Percentiles rank a stretch among this genome's conserved stretches.
phyloP scores from a whole-genome alignment of 2,329 filamentous ascomycete genomes.

The Tolypocladium sp. region DNA sequence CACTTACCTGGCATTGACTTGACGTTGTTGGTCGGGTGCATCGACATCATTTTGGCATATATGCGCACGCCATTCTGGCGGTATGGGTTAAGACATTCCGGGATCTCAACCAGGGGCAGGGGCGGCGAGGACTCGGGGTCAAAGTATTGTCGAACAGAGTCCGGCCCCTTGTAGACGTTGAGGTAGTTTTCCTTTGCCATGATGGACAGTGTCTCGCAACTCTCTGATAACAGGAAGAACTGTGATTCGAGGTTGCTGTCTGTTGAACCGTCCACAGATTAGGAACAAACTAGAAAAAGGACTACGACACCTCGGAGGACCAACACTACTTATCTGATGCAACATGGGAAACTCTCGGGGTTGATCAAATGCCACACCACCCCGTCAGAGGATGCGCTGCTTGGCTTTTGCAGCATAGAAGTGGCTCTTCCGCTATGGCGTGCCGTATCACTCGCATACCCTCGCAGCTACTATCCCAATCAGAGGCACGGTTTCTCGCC shows the following conservation, averaged over 20 bases:
- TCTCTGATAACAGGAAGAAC: neutral
- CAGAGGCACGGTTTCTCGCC: neutral
- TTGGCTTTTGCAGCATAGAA: neutral
- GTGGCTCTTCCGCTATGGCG: neutral
- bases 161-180: constrained; percentile 49
- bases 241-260: neutral
- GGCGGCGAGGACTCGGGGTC: constrained; percentile 48
- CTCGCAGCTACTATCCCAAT: neutral
- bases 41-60: constrained; percentile 58
- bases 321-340: neutral
- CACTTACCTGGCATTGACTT: constrained; percentile 48
- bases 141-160: constrained; percentile 49
- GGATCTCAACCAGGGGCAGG: constrained; percentile 53
- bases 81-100: constrained; percentile 46
- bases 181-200: constrained; percentile 19
- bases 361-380: neutral
- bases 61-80: constrained; percentile 49
- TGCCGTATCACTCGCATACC: neutral
- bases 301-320: neutral
- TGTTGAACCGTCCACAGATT: neutral
- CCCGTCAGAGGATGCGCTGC: neutral
- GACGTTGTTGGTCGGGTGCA: constrained; percentile 56
- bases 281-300: neutral
- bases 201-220: neutral
- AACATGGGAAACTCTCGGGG: too few species aligned